Base-by-base conservation (phyloP, 2,329 filamentous ascomycete genomes). In the Trichoderma brevicompactum region DNA sequence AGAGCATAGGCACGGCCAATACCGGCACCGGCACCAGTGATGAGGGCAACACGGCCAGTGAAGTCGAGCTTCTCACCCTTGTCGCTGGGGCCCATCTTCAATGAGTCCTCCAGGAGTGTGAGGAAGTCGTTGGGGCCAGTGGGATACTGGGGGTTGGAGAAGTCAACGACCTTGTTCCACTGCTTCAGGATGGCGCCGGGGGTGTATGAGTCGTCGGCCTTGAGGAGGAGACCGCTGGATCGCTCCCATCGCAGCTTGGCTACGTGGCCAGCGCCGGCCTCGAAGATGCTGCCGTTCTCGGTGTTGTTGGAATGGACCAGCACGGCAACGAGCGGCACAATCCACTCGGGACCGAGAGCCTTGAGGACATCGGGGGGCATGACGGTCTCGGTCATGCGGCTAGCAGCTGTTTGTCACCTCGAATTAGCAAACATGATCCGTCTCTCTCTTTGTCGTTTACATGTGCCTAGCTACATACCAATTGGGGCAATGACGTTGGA, bases 191-290 rank as follows among this genome's bases (percentile, higher is more conserved):
- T 84, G 67, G 94, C 93, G 70, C 91, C 90, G 10, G 95, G 92
- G 6, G 94, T 98, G 78, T 97, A 91, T 69, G 86, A 89, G 73
- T 90, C 87, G 79, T 98, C 95, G 64, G 92, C 89, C 83, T 94
- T 96, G 75, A 97, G 87, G 44, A 98, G 85, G 68, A 92, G 90
- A 79, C 95, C 95, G 77, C 87, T 89, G 64, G 95, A 89, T 69
- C 95, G 90, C 85, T 99, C 92, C 95, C 95, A 99, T 74, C 95
- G 87, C 66, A 97, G 80, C 85, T 98, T 98, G 71, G 94, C 92
- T 66, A 96, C 82, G 80, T 96, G 92, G 65, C 94, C 95, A 75
- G 92, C 95, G 67, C 95, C 95, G 70, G 91, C 92, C 81, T 98
- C 95, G 78, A 94, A 98, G 77, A 98, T 97, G 68, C 88, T 84